These are phyloP conservation scores for Scheffersomyces stipitis DNA, from an alignment of 805 yeast species.

Conservation along the genomic window DNA sequence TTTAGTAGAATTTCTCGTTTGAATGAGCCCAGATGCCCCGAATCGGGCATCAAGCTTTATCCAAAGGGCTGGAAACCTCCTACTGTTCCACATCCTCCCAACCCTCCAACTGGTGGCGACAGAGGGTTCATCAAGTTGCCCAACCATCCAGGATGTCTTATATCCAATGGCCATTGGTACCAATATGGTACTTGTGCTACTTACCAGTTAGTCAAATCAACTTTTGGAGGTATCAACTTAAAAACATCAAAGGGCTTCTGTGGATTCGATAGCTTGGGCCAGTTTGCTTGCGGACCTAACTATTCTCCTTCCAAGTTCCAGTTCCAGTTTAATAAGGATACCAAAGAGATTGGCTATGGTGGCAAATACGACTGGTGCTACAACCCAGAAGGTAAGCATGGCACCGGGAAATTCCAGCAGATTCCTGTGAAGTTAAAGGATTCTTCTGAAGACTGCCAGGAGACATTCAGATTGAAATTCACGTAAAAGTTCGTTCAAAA, in stretches of 20 bases:
- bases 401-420: slow-evolving; percentile 22
- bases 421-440: slow-evolving; percentile 20
- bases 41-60: slow-evolving; percentile 61
- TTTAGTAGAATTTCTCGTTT: slow-evolving; percentile 49
- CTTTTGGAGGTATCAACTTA: slow-evolving; percentile 72
- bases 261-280: slow-evolving; percentile 28
- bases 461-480: slow-evolving; percentile 9
- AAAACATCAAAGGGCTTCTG: slow-evolving; percentile 76
- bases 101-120: slow-evolving; percentile 12
- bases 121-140: slow-evolving; percentile 44
- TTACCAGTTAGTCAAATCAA: slow-evolving; percentile 53
- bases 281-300: slow-evolving; percentile 12
- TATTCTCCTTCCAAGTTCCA: slow-evolving; percentile 43
- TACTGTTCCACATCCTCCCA: slow-evolving; percentile 15
- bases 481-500: slow-evolving; percentile 1
- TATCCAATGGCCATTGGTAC: slow-evolving; percentile 86
- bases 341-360: slow-evolving; percentile 54
- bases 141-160: slow-evolving; percentile 70
- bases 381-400: slow-evolving; percentile 12
- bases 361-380: slow-evolving; percentile 63
- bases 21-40: slow-evolving; percentile 61
- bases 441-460: slow-evolving; percentile 12
- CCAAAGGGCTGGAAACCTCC: slow-evolving; percentile 54
- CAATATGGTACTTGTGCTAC: slow-evolving; percentile 82
- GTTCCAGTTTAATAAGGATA: slow-evolving; percentile 52